Conservation (phyloP, 352 stramenopile genomes). For the Stramenopiles sp. region DNA sequence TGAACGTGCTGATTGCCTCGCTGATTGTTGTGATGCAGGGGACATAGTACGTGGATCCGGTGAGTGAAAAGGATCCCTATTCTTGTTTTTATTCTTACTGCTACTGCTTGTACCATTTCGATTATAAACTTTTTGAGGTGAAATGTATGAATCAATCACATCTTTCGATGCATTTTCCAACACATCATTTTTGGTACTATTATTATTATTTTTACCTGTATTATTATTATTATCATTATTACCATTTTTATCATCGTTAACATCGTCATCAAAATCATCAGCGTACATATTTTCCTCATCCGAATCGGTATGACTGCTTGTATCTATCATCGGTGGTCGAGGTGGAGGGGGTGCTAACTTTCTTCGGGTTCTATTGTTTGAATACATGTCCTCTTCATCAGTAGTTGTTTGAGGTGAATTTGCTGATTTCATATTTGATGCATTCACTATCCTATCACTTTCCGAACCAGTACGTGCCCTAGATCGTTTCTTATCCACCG, state of each 20-base stretch:
- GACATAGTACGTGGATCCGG: not conserved
- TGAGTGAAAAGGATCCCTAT: not conserved
- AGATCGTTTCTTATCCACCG: not conserved
- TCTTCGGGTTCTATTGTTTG: not conserved
- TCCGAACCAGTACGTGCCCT: not conserved
- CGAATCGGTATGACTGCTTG: constrained; percentile 1
- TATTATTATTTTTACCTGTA: too few species aligned
- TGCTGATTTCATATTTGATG: not conserved
- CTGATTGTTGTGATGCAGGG: not conserved
- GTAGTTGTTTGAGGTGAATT: not conserved
- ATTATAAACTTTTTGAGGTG: not conserved
- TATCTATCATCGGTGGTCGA: constrained; percentile 8
- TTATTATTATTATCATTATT: not conserved
- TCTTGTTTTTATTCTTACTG: not conserved
- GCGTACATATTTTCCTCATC: constrained; percentile 1
- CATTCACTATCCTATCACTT: constrained; percentile 5
- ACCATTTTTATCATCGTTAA: not conserved
- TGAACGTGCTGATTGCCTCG: not conserved
- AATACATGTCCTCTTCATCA: not conserved
- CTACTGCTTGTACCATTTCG: not conserved
- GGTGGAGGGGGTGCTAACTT: not conserved
- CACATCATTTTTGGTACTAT: not conserved
- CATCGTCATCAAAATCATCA: not conserved
- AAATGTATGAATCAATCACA: not conserved
- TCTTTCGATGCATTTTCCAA: not conserved